Conservation (phyloP, 1,284 basidiomycete genomes). For the Leccinum cinnamomeum region DNA sequence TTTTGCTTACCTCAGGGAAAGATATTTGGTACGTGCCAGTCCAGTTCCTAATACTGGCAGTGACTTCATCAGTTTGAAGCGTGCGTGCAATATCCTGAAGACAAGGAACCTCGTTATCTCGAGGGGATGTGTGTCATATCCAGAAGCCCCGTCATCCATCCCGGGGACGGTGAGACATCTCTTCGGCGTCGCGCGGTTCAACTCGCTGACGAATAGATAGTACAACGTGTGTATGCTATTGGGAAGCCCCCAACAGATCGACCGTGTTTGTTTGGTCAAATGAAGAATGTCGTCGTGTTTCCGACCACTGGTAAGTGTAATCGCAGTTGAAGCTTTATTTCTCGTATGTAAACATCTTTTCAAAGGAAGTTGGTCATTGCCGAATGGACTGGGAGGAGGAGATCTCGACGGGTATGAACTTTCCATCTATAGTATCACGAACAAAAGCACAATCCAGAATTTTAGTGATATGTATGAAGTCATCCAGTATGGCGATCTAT, state of each 20-base stretch:
- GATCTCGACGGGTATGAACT: constrained; percentile 67
- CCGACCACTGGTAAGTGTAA: constrained; percentile 57
- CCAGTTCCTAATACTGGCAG: neutral
- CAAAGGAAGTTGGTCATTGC: constrained; percentile 59
- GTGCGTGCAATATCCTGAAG: constrained; percentile 52
- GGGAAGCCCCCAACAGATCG: constrained; percentile 61
- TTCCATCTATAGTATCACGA: constrained; percentile 17
- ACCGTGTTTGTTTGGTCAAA: constrained; percentile 57
- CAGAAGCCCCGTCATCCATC: constrained; percentile 67
- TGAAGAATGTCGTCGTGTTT: constrained; percentile 75
- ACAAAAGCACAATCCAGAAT: constrained; percentile 3
- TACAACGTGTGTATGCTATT: constrained; percentile 69
- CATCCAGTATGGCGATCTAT: constrained; percentile 49
- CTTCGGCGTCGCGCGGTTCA: neutral
- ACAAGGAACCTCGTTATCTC: constrained; percentile 50
- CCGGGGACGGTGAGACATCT: constrained; percentile 59
- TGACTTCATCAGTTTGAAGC: constrained; percentile 42
- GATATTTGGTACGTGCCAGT: constrained; percentile 57
- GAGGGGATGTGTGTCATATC: constrained; percentile 60
- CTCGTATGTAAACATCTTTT: neutral
- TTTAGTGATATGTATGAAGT: constrained; percentile 56
- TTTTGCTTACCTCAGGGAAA: constrained; percentile 52
- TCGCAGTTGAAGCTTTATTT: neutral
- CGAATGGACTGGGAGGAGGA: constrained; percentile 69
- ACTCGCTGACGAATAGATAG: constrained; percentile 35